These are phyloP conservation scores for Chenopodium suecicum DNA, from an alignment of 148 eudicot species.

Conservation along the genomic window DNA sequence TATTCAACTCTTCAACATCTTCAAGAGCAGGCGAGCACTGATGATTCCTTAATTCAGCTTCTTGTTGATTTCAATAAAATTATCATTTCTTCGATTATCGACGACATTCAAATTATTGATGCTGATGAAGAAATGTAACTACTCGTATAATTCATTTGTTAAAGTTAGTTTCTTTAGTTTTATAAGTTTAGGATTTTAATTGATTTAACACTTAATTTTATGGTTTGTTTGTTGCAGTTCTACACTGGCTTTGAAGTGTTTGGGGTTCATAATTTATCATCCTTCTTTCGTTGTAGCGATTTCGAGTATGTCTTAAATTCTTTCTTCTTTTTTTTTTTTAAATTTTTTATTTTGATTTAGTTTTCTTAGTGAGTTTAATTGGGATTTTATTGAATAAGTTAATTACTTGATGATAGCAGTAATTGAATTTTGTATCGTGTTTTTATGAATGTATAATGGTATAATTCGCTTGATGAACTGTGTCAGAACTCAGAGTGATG, in stretches of 20 bases:
- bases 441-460: neutral
- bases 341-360: no score
- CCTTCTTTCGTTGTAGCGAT: conserved; percentile 47
- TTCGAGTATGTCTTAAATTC: conserved; percentile 34
- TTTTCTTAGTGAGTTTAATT: no score
- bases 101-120: conserved; percentile 39
- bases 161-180: neutral
- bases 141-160: neutral
- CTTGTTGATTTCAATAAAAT: conserved; percentile 36
- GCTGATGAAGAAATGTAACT: conserved; percentile 71
- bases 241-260: conserved; percentile 76
- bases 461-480: neutral
- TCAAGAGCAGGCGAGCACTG: conserved; percentile 49
- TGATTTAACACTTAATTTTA: neutral
- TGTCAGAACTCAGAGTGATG: neutral
- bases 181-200: neutral
- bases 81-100: conserved; percentile 41
- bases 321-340: neutral
- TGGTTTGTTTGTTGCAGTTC: conserved; percentile 41
- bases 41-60: conserved; percentile 35
- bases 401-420: neutral
- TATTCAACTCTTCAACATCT: conserved; percentile 61
- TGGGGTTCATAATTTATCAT: conserved; percentile 86
- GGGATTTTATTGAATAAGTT: no score
- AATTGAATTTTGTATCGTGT: neutral